Conservation (phyloP, 176 grass and related monocot species). For the Triticum urartu region DNA sequence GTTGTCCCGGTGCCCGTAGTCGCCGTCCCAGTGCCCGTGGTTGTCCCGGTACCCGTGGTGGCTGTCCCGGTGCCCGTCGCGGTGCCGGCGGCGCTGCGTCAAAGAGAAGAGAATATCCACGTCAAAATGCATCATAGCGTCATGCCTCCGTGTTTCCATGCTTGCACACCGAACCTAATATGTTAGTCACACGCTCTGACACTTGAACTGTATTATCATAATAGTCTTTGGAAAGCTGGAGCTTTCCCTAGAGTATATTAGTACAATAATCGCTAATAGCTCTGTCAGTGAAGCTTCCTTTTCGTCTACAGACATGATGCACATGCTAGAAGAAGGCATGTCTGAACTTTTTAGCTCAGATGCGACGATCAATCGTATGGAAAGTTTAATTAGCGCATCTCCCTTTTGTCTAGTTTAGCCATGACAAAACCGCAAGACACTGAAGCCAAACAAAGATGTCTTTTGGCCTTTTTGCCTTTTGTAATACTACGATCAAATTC, state of each 20-base stretch:
- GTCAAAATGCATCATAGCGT: neutral
- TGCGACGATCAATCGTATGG: neutral
- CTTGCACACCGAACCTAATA: neutral
- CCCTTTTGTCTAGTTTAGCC: neutral
- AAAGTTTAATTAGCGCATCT: conserved; percentile 3
- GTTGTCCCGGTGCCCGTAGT: conserved; percentile 3
- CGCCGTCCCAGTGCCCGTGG: neutral
- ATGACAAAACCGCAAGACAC: neutral
- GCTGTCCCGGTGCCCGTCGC: conserved; percentile 12
- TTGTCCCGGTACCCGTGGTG: conserved; percentile 11
- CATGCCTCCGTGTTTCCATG: neutral
- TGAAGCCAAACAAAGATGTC: neutral
- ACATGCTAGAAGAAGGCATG: conserved; percentile 4
- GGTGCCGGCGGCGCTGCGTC: conserved; percentile 46
- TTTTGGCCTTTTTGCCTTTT: neutral
- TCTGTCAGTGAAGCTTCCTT: neutral
- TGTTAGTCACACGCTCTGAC: neutral
- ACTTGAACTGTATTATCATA: neutral
- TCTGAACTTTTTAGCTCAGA: neutral
- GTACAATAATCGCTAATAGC: neutral
- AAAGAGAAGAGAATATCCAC: neutral
- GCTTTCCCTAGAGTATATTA: too few relatives aligned
- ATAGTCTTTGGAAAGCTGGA: neutral
- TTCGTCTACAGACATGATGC: neutral
- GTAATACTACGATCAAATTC: neutral